Evolutionary conservation across 2,329 filamentous ascomycete species (phyloP), one percentile per base, ranked within the genome.

Genomic region (Neofusicoccum ribis): DNA sequence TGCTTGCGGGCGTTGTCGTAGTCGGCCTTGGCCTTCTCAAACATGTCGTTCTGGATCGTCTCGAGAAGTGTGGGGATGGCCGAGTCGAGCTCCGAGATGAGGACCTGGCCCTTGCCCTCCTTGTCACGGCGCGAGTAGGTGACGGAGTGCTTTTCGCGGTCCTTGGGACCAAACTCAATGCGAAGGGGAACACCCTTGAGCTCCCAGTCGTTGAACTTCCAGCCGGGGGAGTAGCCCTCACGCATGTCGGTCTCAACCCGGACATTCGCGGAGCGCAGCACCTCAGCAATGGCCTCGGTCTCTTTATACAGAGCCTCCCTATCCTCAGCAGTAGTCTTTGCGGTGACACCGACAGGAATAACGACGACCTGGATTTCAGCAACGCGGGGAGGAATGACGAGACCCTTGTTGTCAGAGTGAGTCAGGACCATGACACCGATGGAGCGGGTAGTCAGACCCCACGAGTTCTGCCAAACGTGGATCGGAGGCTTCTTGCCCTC

Each of bases 341-440:
- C 93, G 64, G 89, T 97, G 72, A 99, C 89, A 65, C 95, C 96
- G 47, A 98, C 93, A 8, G 96, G 94, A 65, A 99, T 89, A 68
- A 99, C 86, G 70, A 97, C 86, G 50, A 89, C 87, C 80, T 99
- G 95, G 68, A 89, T 84, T 80, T 94, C 92, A 69, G 93, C 89
- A 61, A 98, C 91, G 64, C 93, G 88, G 46, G 95, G 95, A 76
- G 95, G 95, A 61, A 98, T 88, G 68, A 98, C 93, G 17, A 99
- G 85, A 69, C 95, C 95, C 80, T 94, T 94, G 82, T 99, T 91
- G 77, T 99, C 95, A 73, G 93, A 90, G 81, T 99, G 95, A 67
- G 96, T 93, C 88, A 99, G 95, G 74, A 97, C 91, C 94, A 98
- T 98, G 77, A 98, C 93, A 82, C 95, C 96, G 70, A 99, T 96